Evolutionary conservation across 225 moss, liverwort and hornwort species (phyloP).

Genomic region (Polytrichum formosum): DNA sequence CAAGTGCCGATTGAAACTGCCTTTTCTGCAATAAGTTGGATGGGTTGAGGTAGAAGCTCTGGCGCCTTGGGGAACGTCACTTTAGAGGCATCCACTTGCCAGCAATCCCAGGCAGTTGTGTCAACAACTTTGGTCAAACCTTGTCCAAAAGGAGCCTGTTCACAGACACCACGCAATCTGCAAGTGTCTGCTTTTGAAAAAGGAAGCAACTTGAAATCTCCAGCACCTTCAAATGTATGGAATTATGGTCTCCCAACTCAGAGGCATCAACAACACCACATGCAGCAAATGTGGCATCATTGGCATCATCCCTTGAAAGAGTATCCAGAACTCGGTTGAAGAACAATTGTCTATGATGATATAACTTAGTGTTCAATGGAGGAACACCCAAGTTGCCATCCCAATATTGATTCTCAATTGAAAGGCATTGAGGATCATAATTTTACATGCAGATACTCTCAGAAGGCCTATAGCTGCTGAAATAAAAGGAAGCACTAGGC

Average conservation of each 20-base stretch:
- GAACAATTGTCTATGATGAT: too few species aligned
- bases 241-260: conserved; percentile 2
- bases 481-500: too few species aligned
- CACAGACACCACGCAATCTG: conserved; percentile 14
- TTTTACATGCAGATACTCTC: too few species aligned
- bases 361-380: too few species aligned
- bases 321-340: too few species aligned
- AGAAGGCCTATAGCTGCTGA: too few species aligned
- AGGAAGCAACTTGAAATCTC: conserved; percentile 12
- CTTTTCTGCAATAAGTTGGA: background rate
- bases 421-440: too few species aligned
- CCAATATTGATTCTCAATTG: too few species aligned
- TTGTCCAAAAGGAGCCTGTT: conserved; percentile 13
- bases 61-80: conserved; percentile 14
- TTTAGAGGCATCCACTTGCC: conserved; percentile 20
- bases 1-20: conserved; percentile 3
- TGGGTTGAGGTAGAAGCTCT: conserved; percentile 6
- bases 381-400: too few species aligned
- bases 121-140: conserved; percentile 7
- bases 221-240: conserved; percentile 16
- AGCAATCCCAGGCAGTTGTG: conserved; percentile 6
- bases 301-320: too few species aligned
- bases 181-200: conserved; percentile 4
- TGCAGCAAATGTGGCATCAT: conserved; percentile 4
- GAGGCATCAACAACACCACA: conserved; percentile 5